Conservation (phyloP, 2,329 filamentous ascomycete genomes). For the Cordyceps cicadae region DNA sequence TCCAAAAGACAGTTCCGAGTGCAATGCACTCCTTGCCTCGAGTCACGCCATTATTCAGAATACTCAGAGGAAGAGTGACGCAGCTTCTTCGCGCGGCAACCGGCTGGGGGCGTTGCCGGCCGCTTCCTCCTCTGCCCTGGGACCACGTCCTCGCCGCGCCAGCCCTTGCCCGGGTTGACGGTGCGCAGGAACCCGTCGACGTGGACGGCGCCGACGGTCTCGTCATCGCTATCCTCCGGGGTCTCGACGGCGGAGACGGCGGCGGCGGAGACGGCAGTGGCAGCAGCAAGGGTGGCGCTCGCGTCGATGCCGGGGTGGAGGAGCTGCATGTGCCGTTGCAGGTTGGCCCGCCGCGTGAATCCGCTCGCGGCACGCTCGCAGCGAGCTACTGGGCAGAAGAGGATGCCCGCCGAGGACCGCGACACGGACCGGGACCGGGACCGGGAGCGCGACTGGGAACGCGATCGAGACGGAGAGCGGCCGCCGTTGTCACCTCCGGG, state of each 20-base stretch:
- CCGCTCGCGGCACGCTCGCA: slow-evolving; percentile 30
- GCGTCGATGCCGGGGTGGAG: slow-evolving; percentile 30
- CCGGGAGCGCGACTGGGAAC: slow-evolving; percentile 15
- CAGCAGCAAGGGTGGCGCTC: neutral
- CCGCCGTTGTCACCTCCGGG: slow-evolving; percentile 22
- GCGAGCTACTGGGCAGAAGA: slow-evolving; percentile 29
- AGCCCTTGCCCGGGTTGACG: slow-evolving; percentile 40
- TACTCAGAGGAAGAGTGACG: no score
- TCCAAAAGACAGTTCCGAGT: no score
- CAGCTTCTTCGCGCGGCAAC: neutral
- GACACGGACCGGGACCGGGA: slow-evolving; percentile 18
- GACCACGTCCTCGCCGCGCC: slow-evolving; percentile 32
- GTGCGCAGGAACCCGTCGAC: slow-evolving; percentile 58
- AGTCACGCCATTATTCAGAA: no score
- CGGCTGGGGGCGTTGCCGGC: neutral
- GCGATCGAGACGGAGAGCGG: slow-evolving; percentile 3
- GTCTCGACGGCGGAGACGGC: neutral
- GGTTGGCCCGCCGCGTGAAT: slow-evolving; percentile 28
- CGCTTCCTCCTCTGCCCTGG: slow-evolving; percentile 18
- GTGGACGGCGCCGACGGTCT: slow-evolving; percentile 56
- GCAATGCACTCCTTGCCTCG: no score
- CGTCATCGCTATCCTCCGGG: slow-evolving; percentile 35
- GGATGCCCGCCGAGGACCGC: slow-evolving; percentile 24
- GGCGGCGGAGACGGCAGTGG: neutral
- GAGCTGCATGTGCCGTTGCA: slow-evolving; percentile 30